Percentiles rank a stretch among this genome's conserved stretches.
Conservation (phyloP, 2,329 filamentous ascomycete species). For the Cryphonectria naterciae region DNA sequence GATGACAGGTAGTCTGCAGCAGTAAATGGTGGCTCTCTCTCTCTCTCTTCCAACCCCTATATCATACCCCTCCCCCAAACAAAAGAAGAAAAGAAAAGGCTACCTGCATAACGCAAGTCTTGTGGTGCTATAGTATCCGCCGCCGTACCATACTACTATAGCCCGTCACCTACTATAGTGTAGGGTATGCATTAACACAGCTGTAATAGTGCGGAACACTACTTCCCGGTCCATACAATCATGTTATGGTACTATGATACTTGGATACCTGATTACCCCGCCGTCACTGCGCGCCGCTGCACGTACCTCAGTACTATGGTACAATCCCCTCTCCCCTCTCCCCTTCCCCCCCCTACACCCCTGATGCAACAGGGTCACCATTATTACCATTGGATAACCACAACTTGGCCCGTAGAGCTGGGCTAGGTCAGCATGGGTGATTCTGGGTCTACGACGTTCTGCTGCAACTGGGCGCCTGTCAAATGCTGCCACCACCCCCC, state of each 20-base stretch:
- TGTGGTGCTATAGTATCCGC: neutral
- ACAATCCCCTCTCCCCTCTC: neutral
- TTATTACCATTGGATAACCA: neutral
- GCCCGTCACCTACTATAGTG: neutral
- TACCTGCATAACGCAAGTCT: neutral
- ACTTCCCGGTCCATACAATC: neutral
- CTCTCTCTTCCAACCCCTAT: neutral
- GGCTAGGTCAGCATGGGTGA: constrained; percentile 4
- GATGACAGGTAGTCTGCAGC: neutral
- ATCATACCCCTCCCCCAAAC: neutral
- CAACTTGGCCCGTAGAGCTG: constrained; percentile 13
- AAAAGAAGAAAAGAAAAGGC: neutral
- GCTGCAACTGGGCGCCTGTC: constrained; percentile 25
- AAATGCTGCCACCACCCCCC: constrained; percentile 25
- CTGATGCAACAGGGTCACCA: constrained; percentile 5
- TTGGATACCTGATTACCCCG: constrained; percentile 5
- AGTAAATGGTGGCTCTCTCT: neutral
- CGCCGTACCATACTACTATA: neutral
- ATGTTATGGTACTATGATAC: neutral
- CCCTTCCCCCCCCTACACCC: neutral
- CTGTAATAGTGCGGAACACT: neutral
- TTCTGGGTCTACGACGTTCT: neutral
- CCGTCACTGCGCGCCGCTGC: neutral
- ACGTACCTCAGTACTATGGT: neutral
- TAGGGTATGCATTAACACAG: constrained; percentile 6